Base-by-base conservation (phyloP, 306 rosid species). In the Corylus heterophylla region DNA sequence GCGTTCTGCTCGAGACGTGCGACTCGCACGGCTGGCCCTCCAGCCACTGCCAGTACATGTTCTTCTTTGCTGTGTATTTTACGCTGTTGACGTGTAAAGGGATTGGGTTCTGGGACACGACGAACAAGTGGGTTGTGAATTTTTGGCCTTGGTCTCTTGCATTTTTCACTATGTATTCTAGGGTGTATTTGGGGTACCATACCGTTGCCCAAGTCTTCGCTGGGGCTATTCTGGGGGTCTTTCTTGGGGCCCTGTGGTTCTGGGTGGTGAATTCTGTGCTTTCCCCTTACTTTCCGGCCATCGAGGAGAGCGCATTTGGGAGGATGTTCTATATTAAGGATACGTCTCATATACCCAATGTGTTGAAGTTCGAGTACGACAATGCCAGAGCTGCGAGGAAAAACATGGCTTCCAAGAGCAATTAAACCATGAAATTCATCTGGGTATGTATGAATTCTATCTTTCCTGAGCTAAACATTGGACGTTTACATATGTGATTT, bases 11-110 rank as follows among this genome's bases (percentile, higher is more conserved):
- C 50, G 99, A 95, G 75, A 87, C 76, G 85, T 95, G 98, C 18
- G 99, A 95, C 74, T 95, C 99, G 0, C 97, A 95, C 4, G 99
- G 99, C 1, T 95, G 98, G 98, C 98, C 98, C 0, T 95, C 99
- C 7, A 91, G 97, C n/a, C 99, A 93, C 59, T 88, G 92, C 42
- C 98, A 95, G 81, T 95, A 89, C 79, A 91, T 90, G 99, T 95
- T 91, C 82, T 95, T 95, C 91, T 95, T 91, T 73, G 89, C 98
- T 14, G 61, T 85, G 3, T 93, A 93, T 75, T 78, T 90, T 0
- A 79, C 96, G 4, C 88, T 93, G 0, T 71, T 93, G 78, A 73
- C 82, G 17, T 51, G 64, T 59, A 89, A 75, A 50, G 83, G 89
- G 13, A 50, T 82, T 2, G 86, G 88, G 12, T 69, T 92, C 20